A percentile compares a stretch with the other conserved stretches of the same genome.
phyloP scores from a whole-genome alignment of 345 rosid genomes.

The Ceriops tagal region DNA sequence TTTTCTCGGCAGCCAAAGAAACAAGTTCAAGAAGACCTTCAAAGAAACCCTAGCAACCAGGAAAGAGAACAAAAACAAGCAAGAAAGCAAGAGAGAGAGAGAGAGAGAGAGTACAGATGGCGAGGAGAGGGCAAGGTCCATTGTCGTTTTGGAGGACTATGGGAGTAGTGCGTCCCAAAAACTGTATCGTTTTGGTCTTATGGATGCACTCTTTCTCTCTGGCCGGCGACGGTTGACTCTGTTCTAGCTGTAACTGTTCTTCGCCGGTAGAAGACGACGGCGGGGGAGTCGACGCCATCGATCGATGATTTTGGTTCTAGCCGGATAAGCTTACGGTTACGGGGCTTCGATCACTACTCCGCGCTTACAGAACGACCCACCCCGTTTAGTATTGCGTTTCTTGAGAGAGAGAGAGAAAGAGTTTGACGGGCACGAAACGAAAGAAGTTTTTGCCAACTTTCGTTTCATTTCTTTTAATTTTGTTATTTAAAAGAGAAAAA shows the following conservation, averaged over 20 bases:
- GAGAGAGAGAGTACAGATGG: slow-evolving; percentile 63
- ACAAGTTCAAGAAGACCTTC: no score
- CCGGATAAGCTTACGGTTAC: no score
- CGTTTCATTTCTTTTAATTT: no score
- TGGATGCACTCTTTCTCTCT: slow-evolving; percentile 41
- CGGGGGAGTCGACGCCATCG: background rate
- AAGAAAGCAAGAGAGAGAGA: slow-evolving; percentile 10
- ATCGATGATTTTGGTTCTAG: background rate
- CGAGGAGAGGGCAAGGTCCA: slow-evolving; percentile 97
- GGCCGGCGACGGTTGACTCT: slow-evolving; percentile 3
- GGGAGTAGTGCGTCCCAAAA: slow-evolving; percentile 81
- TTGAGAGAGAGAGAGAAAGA: no score
- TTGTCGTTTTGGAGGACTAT: slow-evolving; percentile 94
- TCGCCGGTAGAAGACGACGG: background rate
- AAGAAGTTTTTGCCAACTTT: no score
- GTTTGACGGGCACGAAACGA: no score
- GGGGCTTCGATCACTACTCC: no score
- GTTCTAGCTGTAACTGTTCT: background rate
- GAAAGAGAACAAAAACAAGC: background rate
- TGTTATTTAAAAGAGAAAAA: no score
- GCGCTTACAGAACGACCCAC: no score
- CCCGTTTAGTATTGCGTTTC: no score
- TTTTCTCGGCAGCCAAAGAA: background rate
- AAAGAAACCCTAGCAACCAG: background rate
- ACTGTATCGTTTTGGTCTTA: slow-evolving; percentile 76